Evolutionary conservation across 768 basidiomycete genomes (phyloP).

Genomic region (Heimioporus sp.): DNA sequence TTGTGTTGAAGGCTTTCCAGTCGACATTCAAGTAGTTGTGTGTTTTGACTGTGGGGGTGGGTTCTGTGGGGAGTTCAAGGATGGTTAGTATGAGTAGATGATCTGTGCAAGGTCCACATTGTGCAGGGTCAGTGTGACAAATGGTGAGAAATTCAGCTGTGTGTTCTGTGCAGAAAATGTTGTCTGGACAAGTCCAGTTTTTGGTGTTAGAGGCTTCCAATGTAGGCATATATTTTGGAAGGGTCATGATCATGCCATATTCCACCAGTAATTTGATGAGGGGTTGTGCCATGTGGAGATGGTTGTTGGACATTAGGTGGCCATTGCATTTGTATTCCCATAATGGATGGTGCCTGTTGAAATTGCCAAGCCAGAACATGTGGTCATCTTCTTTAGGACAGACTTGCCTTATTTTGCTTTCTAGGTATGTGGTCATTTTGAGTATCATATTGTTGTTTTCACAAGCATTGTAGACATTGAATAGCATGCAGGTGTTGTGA

Average conservation of each 20-base stretch:
- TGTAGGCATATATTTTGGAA: constrained; percentile 35
- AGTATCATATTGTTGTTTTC: no score
- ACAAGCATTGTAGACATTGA: neutral
- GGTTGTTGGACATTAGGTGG: no score
- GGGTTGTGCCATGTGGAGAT: no score
- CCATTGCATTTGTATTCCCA: constrained; percentile 26
- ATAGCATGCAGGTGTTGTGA: neutral
- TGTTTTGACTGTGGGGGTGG: no score
- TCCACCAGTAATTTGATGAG: neutral
- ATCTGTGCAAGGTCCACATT: neutral
- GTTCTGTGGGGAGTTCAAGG: neutral
- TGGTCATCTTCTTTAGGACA: neutral
- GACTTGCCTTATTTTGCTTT: no score
- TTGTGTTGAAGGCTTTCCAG: constrained; percentile 6
- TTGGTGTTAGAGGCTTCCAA: constrained; percentile 27
- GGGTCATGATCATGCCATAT: constrained; percentile 32
- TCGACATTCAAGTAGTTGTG: constrained; percentile 6
- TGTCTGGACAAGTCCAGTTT: constrained; percentile 21
- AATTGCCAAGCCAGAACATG: constrained; percentile 23
- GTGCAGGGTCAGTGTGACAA: neutral
- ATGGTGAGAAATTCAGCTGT: rapidly evolving
- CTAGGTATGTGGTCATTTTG: no score
- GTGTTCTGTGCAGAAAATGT: constrained; percentile 10
- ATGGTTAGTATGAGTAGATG: constrained; percentile 10
- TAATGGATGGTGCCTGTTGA: constrained; percentile 33